Base-by-base conservation (phyloP, 2,329 filamentous ascomycete genomes). In the Exophiala viscosa region DNA sequence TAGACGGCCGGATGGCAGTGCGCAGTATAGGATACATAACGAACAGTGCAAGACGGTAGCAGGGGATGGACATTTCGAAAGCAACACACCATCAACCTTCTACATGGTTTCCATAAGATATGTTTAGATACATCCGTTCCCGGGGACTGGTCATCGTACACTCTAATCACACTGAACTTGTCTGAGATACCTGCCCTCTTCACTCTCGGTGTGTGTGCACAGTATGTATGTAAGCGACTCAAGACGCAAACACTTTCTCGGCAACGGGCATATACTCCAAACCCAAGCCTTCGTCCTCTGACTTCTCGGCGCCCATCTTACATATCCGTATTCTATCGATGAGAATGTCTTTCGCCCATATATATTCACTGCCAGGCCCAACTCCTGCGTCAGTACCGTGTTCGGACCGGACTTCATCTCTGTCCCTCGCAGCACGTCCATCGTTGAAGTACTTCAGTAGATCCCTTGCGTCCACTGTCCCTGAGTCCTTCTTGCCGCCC, bases 261-360 rank as follows among this genome's bases (percentile, higher is more conserved):
- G 63, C 73, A 49, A 83, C 71, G 54, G 77, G 72, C 18, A 67
- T 71, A 63, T 84, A 84, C 61, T 72, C 68, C 66, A 82, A 75
- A 14, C 73, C 74, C 33, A 81, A 61, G 1, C 76, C 67, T 1
- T 71, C 71, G 33, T 78, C 71, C 6, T 79, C 73, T 23, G 82
- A 72, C 62, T 80, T 83, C 75, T 84, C 87, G 8, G 90, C 90
- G 0, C 91, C 90, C 91, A 96, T 96, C 65, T 82, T 84, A 66
- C 90, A 96, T 34, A 96, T 84, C 44, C 85, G 84, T 36, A 96
- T 71, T 53, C 76, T 80, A 51, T 89, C 82, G n/a, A 96, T 66
- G 13, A 74, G 72, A 18, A 92, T 73, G 45, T 82, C 72, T 48
- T 82, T 74, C 61, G 87, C 83, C 89, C 90, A 96, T 0, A 83